A percentile compares a stretch with the other conserved stretches of the same genome.
phyloP scores from a whole-genome alignment of 2,329 filamentous ascomycete species.

The Trichoderma atrobrunneum region DNA sequence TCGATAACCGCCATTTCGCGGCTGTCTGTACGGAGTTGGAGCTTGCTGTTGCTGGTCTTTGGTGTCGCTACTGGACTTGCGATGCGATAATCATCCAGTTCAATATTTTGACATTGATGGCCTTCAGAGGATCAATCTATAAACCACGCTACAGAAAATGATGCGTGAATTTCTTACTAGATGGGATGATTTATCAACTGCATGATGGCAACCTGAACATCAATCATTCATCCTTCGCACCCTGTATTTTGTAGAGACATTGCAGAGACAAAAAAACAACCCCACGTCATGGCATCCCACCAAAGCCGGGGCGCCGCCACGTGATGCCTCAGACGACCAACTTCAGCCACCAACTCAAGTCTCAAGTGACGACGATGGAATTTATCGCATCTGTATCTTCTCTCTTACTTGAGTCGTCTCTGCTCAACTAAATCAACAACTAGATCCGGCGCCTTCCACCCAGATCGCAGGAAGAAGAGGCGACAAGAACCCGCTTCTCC shows the following conservation, averaged over 20 bases:
- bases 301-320: background rate
- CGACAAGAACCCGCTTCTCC: no score
- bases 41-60: background rate
- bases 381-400: background rate
- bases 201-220: background rate
- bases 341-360: background rate
- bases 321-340: background rate
- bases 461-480: background rate
- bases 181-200: background rate
- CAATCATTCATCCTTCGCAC: background rate
- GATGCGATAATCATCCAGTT: background rate
- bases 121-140: background rate
- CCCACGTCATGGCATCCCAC: background rate
- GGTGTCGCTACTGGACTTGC: background rate
- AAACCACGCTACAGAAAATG: background rate
- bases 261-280: background rate
- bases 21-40: no score
- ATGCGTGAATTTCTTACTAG: no score
- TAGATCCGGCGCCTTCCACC: background rate
- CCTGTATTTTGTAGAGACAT: background rate
- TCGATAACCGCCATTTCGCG: slow-evolving; percentile 6
- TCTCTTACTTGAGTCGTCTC: background rate
- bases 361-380: background rate
- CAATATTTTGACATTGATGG: background rate
- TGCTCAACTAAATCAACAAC: background rate